Percentiles rank a stretch among this genome's conserved stretches.
Evolutionary conservation across 495 filamentous ascomycete species (phyloP).

Genomic region (Aspergillus saccharolyticus): DNA sequence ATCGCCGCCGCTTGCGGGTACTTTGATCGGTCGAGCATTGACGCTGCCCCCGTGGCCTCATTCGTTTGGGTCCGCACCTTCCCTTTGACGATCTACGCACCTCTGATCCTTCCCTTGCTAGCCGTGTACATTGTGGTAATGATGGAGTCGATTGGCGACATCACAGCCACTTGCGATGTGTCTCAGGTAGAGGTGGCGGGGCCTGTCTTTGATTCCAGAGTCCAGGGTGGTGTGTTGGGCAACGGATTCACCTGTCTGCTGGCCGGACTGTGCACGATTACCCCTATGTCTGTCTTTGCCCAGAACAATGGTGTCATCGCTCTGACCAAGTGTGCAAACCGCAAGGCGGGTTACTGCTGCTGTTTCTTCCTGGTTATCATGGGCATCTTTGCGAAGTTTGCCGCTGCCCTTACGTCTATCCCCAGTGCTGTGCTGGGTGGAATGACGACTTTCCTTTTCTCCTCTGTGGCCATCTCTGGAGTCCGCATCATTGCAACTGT

Average conservation of each 20-base stretch:
- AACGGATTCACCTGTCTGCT: constrained; percentile 81
- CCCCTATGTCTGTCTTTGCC: constrained; percentile 73
- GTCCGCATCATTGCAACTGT: constrained; percentile 76
- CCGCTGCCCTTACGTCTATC: constrained; percentile 80
- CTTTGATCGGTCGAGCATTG: constrained; percentile 67
- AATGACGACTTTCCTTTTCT: constrained; percentile 92
- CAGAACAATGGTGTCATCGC: constrained; percentile 95
- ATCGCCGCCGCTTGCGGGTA: constrained; percentile 81
- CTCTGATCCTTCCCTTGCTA: constrained; percentile 75
- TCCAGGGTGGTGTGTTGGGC: constrained; percentile 74
- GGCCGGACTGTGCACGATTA: constrained; percentile 78
- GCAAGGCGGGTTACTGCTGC: constrained; percentile 71
- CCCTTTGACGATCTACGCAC: constrained; percentile 72
- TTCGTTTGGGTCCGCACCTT: constrained; percentile 94
- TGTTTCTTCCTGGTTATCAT: constrained; percentile 83
- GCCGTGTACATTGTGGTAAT: constrained; percentile 85
- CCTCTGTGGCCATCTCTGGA: constrained; percentile 77
- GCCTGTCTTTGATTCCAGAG: constrained; percentile 74
- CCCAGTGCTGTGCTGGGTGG: constrained; percentile 77
- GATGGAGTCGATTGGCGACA: constrained; percentile 81
- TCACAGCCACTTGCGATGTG: constrained; percentile 63
- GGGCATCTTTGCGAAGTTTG: constrained; percentile 90
- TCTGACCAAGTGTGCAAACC: constrained; percentile 82
- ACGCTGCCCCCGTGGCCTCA: constrained; percentile 64
- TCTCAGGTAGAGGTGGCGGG: constrained; percentile 80